Conservation (phyloP, 2,329 filamentous ascomycete genomes). For the Penicillium sp. region DNA sequence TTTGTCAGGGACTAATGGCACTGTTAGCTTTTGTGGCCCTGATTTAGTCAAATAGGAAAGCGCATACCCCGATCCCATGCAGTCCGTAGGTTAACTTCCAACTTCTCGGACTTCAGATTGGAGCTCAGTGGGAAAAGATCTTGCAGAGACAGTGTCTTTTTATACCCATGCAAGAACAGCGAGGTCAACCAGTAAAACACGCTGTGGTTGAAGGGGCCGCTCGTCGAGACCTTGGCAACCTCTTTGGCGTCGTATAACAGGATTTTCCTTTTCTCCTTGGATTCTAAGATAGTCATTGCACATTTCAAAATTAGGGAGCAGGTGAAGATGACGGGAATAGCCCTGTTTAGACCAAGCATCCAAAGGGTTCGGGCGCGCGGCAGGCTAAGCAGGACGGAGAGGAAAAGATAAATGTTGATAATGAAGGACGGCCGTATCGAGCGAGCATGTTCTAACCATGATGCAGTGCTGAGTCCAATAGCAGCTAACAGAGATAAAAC, state of each 20-base stretch:
- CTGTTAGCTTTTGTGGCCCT: neutral
- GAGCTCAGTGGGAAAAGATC: neutral
- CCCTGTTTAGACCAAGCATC: neutral
- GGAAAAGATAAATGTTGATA: neutral
- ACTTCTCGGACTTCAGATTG: neutral
- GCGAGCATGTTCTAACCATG: neutral
- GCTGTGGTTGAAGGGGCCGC: neutral
- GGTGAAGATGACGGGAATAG: neutral
- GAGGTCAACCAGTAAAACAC: neutral
- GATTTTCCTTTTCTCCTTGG: neutral
- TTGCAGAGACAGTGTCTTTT: neutral
- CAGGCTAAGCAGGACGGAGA: neutral
- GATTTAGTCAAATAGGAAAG: neutral
- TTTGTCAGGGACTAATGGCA: neutral
- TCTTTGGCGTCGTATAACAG: neutral
- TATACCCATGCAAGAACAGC: neutral
- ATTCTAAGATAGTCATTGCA: neutral
- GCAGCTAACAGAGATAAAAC: neutral
- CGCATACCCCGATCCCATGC: neutral
- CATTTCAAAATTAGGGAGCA: neutral
- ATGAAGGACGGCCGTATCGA: neutral
- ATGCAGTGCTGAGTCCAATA: neutral
- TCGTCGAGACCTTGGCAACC: neutral
- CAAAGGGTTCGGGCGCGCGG: neutral
- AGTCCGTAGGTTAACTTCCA: neutral